A percentile compares a stretch with the other conserved stretches of the same genome.
These are phyloP conservation scores for Cardamine occulta DNA, from an alignment of 345 rosid species.

Conservation along the genomic window DNA sequence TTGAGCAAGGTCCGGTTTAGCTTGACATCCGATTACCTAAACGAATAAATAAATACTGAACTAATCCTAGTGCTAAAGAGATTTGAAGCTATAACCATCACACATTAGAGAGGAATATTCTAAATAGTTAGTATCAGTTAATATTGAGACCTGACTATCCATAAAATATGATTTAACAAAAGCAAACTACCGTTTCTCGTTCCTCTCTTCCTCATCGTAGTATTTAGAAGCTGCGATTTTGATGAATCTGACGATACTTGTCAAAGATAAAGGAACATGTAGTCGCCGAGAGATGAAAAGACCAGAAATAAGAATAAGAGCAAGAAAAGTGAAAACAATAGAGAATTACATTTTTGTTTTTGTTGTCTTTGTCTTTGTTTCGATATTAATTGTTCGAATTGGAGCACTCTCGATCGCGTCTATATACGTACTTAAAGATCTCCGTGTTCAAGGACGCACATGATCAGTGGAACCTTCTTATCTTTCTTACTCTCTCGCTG, in stretches of 20 bases:
- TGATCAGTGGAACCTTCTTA: constrained; percentile 23
- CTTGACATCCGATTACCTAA: not conserved
- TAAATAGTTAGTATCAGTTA: not conserved
- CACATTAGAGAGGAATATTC: not conserved
- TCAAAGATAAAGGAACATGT: constrained; percentile 17
- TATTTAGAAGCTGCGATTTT: constrained; percentile 23
- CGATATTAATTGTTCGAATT: not conserved
- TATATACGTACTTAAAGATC: constrained; percentile 3
- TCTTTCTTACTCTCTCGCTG: constrained; percentile 1
- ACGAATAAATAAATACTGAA: not conserved
- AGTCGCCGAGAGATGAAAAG: constrained; percentile 26
- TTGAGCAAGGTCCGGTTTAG: not conserved
- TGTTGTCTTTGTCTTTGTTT: not conserved
- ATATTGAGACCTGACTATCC: not conserved
- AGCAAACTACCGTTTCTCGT: constrained; percentile 23
- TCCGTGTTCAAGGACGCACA: constrained; percentile 30
- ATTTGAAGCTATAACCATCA: not conserved
- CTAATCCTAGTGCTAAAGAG: not conserved
- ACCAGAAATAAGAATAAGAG: constrained; percentile 23
- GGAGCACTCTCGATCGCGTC: not conserved
- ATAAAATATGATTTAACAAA: not conserved
- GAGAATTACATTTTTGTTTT: constrained; percentile 6
- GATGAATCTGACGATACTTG: constrained; percentile 23
- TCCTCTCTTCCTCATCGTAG: constrained; percentile 10
- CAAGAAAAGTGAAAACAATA: constrained; percentile 27